Evolutionary conservation across 768 basidiomycete genomes (phyloP), one percentile per base, ranked within the genome.

Genomic region (Russula sp.): DNA sequence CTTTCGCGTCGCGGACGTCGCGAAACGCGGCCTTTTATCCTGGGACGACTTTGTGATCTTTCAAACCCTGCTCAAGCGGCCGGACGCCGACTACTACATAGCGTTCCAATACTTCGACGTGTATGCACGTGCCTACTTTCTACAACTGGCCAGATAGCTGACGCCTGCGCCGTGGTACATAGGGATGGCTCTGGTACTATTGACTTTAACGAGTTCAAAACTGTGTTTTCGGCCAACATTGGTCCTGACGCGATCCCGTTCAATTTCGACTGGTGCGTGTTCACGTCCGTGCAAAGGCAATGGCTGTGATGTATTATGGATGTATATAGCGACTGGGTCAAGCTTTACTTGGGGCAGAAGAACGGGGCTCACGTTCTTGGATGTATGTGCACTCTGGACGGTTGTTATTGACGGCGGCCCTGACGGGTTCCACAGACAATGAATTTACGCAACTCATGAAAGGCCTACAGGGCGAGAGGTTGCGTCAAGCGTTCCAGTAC

Each of bases 381-480:
- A 76, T 97, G 94, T 94, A 70, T 70, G 89, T 18, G 20, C 4
- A 14, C 31, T 51, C n/a, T 65, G 37, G 2, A 7, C 18, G 22
- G 49, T 32, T 35, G 27, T 53, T 10, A 22, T 61, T 31, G 31
- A 59, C n/a, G 34, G 55, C 60, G 14, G 48, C 58, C 49, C 62
- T 72, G 56, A 70, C 47, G 49, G 45, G 44, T 65, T 44, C 6
- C 37, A 45, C 55, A 94, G 90, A 95, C 77, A 90, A 90, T 73
- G 95, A 98, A 75, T 98, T 98, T 77, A 97, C 94, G 35, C 95
- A 98, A 77, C 78, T 98, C 63, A 97, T 99, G 93, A 98, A 98
- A 76, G 96, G 94, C 48, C 82, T 98, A 60, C 97, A 98, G 77
- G 97, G 95, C 71, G 97, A 99, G 76, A 87, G 97, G 37, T 79